These are phyloP conservation scores for Musa schizocarpa DNA, from an alignment of 176 grass and related monocot genomes.

Conservation along the genomic window DNA sequence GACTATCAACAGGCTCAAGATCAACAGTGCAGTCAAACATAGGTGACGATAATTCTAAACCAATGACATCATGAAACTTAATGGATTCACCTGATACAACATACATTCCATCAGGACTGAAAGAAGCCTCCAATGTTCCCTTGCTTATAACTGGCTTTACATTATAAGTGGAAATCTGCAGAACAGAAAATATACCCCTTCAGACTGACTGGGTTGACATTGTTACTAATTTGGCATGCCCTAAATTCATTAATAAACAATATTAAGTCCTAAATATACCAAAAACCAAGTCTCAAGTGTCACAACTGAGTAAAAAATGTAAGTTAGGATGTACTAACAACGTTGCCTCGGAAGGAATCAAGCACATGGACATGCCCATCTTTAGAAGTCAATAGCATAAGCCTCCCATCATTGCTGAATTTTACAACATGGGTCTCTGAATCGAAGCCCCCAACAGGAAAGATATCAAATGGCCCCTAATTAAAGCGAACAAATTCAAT, in stretches of 20 bases:
- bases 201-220: neutral
- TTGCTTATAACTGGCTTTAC: slow-evolving; percentile 72
- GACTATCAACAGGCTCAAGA: neutral
- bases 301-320: slow-evolving; percentile 1
- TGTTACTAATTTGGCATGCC: neutral
- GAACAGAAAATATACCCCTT: neutral
- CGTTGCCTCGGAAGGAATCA: slow-evolving; percentile 84
- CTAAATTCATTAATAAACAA: neutral
- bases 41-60: neutral
- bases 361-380: slow-evolving; percentile 75
- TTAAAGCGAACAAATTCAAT: neutral
- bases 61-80: neutral
- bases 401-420: slow-evolving; percentile 79
- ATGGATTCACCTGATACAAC: slow-evolving; percentile 61
- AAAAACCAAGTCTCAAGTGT: neutral
- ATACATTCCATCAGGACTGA: slow-evolving; percentile 95
- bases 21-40: neutral
- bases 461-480: slow-evolving; percentile 84
- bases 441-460: slow-evolving; percentile 51
- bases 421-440: slow-evolving; percentile 88
- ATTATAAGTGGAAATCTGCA: slow-evolving; percentile 62
- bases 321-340: slow-evolving; percentile 35
- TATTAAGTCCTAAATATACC: neutral
- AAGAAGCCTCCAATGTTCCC: slow-evolving; percentile 81
- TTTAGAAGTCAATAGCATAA: slow-evolving; percentile 83